Conservation (phyloP, 2,329 filamentous ascomycete species). For the Fusarium sp. region DNA sequence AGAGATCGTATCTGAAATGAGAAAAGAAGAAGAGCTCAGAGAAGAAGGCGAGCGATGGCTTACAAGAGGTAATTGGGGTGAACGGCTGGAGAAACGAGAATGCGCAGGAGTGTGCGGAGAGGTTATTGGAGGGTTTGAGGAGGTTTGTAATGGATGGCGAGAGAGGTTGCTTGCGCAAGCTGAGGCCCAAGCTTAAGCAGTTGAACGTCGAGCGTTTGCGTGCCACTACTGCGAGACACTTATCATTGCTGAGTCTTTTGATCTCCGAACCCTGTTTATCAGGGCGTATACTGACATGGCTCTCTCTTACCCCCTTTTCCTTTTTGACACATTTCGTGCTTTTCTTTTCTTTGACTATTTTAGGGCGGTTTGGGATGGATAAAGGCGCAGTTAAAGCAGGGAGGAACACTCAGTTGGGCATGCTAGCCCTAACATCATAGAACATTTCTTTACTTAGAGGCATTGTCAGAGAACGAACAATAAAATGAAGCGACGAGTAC, state of each 20-base stretch:
- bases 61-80: conserved; percentile 84
- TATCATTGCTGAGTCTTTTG: conserved; percentile 15
- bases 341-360: conserved; percentile 31
- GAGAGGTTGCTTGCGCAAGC: conserved; percentile 76
- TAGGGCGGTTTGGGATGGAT: conserved; percentile 28
- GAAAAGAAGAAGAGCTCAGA: conserved; percentile 81
- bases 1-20: conserved; percentile 87
- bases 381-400: conserved; percentile 36
- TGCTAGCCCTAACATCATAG: conserved; percentile 36
- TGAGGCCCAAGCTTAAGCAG: conserved; percentile 58
- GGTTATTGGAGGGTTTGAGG: conserved; percentile 92
- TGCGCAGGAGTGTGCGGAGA: conserved; percentile 87
- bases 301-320: conserved; percentile 11
- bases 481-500: conserved; percentile 43
- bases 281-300: conserved; percentile 15
- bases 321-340: conserved; percentile 7
- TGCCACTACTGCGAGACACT: conserved; percentile 31
- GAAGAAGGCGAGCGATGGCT: conserved; percentile 89
- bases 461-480: conserved; percentile 36
- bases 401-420: conserved; percentile 28
- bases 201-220: conserved; percentile 9
- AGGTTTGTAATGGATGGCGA: conserved; percentile 87
- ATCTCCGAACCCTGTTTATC: conserved; percentile 19
- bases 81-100: conserved; percentile 79
- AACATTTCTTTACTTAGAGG: conserved; percentile 40